Evolutionary conservation across 2,329 filamentous ascomycete species (phyloP).

Genomic region (Sporothrix variecibatus): DNA sequence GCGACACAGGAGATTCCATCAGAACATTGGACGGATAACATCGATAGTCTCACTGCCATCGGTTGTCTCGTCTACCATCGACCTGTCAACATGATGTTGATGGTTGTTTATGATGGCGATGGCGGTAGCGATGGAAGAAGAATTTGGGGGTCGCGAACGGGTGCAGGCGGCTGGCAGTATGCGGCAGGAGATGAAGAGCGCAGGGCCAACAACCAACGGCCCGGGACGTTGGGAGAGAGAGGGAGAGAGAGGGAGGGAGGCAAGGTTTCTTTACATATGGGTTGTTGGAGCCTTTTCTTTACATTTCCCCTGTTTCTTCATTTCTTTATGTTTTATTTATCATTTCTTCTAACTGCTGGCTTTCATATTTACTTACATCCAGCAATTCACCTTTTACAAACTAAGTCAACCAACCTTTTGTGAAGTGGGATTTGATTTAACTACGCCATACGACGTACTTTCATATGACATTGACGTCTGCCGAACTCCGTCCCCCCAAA

Average conservation of each 20-base stretch:
- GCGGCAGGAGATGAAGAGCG: background rate
- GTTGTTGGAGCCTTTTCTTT: conserved; percentile 1
- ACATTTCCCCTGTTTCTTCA: background rate
- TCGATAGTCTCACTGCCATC: background rate
- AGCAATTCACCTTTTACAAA: background rate
- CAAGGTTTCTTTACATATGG: background rate
- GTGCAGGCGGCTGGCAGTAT: background rate
- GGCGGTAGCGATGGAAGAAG: background rate
- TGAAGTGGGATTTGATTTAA: too few species aligned
- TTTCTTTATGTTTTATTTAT: background rate
- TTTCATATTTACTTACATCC: background rate
- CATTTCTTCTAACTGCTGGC: background rate
- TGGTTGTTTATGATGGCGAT: background rate
- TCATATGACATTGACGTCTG: background rate
- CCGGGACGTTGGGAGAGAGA: background rate
- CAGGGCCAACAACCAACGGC: background rate
- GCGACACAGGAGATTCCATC: too few species aligned
- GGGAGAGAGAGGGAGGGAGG: background rate
- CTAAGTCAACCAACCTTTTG: too few species aligned
- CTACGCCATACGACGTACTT: too few species aligned
- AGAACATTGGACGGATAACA: background rate
- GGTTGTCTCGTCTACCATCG: background rate
- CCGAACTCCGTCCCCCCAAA: background rate
- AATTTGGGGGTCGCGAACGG: background rate
- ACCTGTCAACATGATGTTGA: background rate